Percentiles rank a stretch among this genome's conserved stretches.
Conservation (phyloP, 495 filamentous ascomycete species). For the Talaromyces adpressus region DNA sequence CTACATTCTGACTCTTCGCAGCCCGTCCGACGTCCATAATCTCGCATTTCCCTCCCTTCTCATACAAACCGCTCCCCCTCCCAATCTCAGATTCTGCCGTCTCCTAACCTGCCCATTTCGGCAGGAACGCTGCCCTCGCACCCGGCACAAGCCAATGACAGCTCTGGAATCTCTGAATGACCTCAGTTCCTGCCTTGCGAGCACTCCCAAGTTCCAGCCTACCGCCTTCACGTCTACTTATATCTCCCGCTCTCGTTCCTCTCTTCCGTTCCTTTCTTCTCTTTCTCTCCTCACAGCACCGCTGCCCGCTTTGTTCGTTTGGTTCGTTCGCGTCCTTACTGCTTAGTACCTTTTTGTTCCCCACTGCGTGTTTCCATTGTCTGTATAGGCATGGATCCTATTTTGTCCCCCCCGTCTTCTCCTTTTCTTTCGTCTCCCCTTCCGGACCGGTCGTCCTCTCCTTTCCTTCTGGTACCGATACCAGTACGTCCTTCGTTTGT, state of each 20-base stretch:
- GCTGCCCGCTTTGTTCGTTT: slow-evolving; percentile 55
- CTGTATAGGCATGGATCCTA: neutral
- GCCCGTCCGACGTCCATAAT: neutral
- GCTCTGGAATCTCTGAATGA: neutral
- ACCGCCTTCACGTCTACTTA: neutral
- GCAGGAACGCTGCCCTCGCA: neutral
- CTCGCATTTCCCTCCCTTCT: neutral
- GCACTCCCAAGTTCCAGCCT: neutral
- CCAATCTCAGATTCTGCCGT: neutral
- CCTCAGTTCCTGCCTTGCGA: neutral
- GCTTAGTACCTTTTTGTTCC: neutral
- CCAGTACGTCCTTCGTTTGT: neutral
- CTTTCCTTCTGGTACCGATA: neutral
- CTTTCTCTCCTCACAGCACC: slow-evolving; percentile 85
- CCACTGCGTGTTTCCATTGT: neutral
- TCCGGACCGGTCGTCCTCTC: neutral
- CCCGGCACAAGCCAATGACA: neutral
- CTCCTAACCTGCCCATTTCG: neutral
- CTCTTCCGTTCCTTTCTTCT: slow-evolving; percentile 65
- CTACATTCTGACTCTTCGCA: neutral
- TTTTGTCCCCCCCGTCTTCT: neutral
- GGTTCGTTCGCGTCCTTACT: neutral
- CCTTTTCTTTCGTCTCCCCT: neutral
- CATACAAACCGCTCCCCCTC: neutral
- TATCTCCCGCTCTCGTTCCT: neutral